Base-by-base conservation (phyloP, 2,329 filamentous ascomycete species). In the Zymoseptoria ardabiliae region DNA sequence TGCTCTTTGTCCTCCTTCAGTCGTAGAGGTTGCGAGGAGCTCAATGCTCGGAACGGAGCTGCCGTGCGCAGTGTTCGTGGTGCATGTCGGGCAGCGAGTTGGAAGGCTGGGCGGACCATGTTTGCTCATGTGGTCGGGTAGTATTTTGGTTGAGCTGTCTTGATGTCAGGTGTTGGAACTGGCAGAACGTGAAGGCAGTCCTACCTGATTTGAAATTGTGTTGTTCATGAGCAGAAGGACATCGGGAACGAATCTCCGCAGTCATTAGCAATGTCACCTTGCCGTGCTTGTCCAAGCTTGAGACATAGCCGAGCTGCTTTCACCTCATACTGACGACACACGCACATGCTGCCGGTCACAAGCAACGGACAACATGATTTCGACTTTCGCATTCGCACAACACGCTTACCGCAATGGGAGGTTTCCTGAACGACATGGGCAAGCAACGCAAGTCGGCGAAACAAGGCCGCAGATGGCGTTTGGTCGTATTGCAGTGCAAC, bases 1-100 rank as follows among this genome's bases (percentile, higher is more conserved):
- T 63, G 75, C 19, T 70, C 61, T 21, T 69, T 70, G 60, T 77
- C 75, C 66, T 78, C 76, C 58, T 77, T 77, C 56, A 78, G 63
- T 21, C 64, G 63, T 48, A 72, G 64, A 17, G 61, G 66, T 19
- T 64, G 65, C n/a, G 72, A 72, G 8, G 61, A 70, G 54, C 63
- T 68, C 59, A 78, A 68, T 2, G 68, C 57, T 28, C 67, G 20
- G 8, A 28, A 30, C 0, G 51, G 51, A 19, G 23, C 23, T 3
- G 22, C 13, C 13, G 51, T 25, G 23, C 51, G 51, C n/a, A 53
- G 51, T 23, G 22, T 22, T 53, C 51, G 51, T 28, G 51, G 21
- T 19, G 23, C 13, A 25, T 53, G 23, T 19, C 51, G 51, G 10
- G 51, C 51, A 53, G 28, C 13, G 51, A 28, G 20, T 30, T 28